These are phyloP conservation scores for Didymella pomorum DNA, from an alignment of 2,329 filamentous ascomycete species.

Conservation along the genomic window DNA sequence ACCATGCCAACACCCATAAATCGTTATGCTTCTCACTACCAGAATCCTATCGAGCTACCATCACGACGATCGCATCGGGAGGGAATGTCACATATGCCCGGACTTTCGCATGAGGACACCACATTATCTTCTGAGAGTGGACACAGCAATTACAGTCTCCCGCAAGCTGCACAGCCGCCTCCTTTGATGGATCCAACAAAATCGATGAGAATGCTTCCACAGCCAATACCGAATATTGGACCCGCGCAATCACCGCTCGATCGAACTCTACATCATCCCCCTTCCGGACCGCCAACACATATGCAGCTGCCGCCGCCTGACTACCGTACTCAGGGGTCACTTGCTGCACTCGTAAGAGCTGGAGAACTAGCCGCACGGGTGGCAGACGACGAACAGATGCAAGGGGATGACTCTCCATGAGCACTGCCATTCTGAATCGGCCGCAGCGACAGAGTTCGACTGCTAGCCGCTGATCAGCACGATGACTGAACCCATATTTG, in stretches of 20 bases:
- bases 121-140: conserved; percentile 52
- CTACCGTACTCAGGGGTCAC: conserved; percentile 44
- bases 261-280: conserved; percentile 29
- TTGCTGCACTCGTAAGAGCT: conserved; percentile 50
- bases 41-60: conserved; percentile 37
- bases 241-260: conserved; percentile 44
- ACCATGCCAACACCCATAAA: conserved; percentile 11
- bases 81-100: conserved; percentile 37
- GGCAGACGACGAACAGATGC: conserved; percentile 34
- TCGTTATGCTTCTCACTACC: conserved; percentile 30
- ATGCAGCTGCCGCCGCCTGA: conserved; percentile 36
- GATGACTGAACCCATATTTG: neutral
- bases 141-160: conserved; percentile 33
- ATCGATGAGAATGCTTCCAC: conserved; percentile 48
- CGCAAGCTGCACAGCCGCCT: conserved; percentile 19
- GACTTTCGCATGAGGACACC: conserved; percentile 51
- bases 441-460: neutral
- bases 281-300: conserved; percentile 22
- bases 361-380: conserved; percentile 48
- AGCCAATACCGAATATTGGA: conserved; percentile 45
- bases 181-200: conserved; percentile 45
- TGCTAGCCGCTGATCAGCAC: neutral
- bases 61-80: conserved; percentile 45
- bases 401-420: conserved; percentile 35
- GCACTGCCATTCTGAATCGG: neutral